These are phyloP conservation scores for Naumovozyma baii DNA, from an alignment of 805 yeast genomes.

Conservation along the genomic window DNA sequence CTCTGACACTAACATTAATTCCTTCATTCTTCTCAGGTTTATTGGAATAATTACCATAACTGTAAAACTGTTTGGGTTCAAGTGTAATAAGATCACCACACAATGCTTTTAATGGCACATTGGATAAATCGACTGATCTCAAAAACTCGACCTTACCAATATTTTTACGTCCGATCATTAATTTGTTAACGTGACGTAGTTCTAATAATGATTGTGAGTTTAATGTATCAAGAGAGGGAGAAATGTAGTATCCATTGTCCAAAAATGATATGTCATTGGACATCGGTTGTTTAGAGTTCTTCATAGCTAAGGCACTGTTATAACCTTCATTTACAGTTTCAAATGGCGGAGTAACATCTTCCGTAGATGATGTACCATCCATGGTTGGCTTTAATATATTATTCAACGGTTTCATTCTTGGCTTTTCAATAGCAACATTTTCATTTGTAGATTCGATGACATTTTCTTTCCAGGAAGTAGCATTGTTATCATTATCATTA, in stretches of 20 bases:
- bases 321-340: no score
- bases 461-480: no score
- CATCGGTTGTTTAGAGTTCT: slow-evolving; percentile 5
- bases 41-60: slow-evolving; percentile 57
- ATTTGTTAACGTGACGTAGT: slow-evolving; percentile 50
- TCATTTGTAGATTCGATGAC: no score
- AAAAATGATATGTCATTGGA: slow-evolving; percentile 40
- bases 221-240: slow-evolving; percentile 64
- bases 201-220: slow-evolving; percentile 50
- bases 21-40: slow-evolving; percentile 72
- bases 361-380: no score
- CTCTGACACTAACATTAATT: slow-evolving; percentile 62
- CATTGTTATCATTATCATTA: background rate
- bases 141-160: slow-evolving; percentile 71
- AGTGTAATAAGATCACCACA: slow-evolving; percentile 60
- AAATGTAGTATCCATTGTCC: slow-evolving; percentile 77
- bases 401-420: no score
- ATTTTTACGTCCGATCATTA: slow-evolving; percentile 65
- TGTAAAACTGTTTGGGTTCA: slow-evolving; percentile 46
- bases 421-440: no score
- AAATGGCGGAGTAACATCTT: no score
- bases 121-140: slow-evolving; percentile 74
- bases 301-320: no score
- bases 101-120: slow-evolving; percentile 50
- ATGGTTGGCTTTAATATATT: no score